Percentiles rank a stretch among this genome's conserved stretches.
phyloP scores from a whole-genome alignment of 805 yeast genomes.

The Saccharomycopsis javanensis region DNA sequence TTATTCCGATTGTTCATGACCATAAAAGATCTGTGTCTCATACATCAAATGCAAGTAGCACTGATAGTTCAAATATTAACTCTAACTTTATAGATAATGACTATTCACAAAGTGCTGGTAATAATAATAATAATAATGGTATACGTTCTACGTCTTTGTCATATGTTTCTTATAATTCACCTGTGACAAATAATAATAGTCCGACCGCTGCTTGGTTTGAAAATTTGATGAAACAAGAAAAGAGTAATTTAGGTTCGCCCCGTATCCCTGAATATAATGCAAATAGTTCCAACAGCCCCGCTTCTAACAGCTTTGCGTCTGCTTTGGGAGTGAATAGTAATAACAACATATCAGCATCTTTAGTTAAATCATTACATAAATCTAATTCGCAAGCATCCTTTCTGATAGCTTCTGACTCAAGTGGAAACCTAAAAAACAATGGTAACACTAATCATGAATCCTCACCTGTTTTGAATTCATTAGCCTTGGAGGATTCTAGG shows the following conservation, averaged over 20 bases:
- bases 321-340: slow-evolving; percentile 13
- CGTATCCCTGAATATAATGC: not conserved
- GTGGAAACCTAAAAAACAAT: not conserved
- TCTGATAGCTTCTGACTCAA: slow-evolving; percentile 38
- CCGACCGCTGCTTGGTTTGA: slow-evolving; percentile 27
- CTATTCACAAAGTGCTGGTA: not conserved
- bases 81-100: not conserved
- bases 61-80: slow-evolving; percentile 21
- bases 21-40: slow-evolving; percentile 18
- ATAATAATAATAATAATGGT: not conserved
- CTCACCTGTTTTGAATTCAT: slow-evolving; percentile 26
- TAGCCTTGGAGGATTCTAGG: slow-evolving; percentile 51
- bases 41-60: slow-evolving; percentile 24
- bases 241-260: slow-evolving; percentile 11
- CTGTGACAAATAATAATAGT: slow-evolving; percentile 14
- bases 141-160: not conserved
- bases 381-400: slow-evolving; percentile 51
- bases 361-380: slow-evolving; percentile 37
- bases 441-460: slow-evolving; percentile 24
- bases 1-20: slow-evolving; percentile 12
- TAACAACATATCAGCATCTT: slow-evolving; percentile 28
- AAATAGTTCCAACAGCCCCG: not conserved
- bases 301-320: slow-evolving; percentile 7
- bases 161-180: not conserved
- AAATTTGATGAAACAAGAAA: slow-evolving; percentile 21